Evolutionary conservation across 768 basidiomycete genomes (phyloP).

Genomic region (Udeniomyces megalosporus): DNA sequence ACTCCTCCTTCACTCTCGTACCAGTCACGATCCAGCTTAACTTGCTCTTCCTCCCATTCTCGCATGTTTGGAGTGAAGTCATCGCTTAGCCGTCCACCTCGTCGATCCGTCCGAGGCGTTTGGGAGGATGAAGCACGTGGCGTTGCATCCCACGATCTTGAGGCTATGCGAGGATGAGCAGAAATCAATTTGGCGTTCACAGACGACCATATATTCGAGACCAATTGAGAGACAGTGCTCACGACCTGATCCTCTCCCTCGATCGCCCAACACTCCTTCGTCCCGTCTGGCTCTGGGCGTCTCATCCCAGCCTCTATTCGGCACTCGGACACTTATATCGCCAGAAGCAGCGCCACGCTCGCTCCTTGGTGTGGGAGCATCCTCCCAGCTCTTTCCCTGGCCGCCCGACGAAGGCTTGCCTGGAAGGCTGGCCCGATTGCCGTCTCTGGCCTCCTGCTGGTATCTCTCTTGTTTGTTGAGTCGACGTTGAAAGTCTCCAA

Average conservation of each 20-base stretch:
- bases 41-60: slow-evolving; percentile 97
- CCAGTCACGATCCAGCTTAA: slow-evolving; percentile 85
- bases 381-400: slow-evolving; percentile 24
- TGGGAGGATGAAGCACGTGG: slow-evolving; percentile 9
- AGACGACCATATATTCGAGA: too few species aligned
- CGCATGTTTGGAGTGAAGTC: slow-evolving; percentile 27
- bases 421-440: too few species aligned
- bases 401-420: neutral
- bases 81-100: neutral
- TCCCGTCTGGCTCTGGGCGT: slow-evolving; percentile 50
- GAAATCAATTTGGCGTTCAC: too few species aligned
- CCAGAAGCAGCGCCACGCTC: slow-evolving; percentile 19
- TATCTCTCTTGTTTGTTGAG: slow-evolving; percentile 42
- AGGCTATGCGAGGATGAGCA: too few species aligned
- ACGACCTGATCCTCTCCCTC: neutral
- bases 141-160: slow-evolving; percentile 18
- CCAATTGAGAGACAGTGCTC: too few species aligned
- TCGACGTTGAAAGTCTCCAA: slow-evolving; percentile 87
- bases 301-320: slow-evolving; percentile 86
- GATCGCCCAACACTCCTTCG: neutral
- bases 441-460: neutral
- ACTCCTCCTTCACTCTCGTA: slow-evolving; percentile 69
- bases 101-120: slow-evolving; percentile 14
- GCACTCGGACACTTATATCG: slow-evolving; percentile 65
- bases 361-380: slow-evolving; percentile 26